Percentiles rank a stretch among this genome's conserved stretches.
Evolutionary conservation across 305 asterid genomes (phyloP).

Genomic region (Petunia hybrid): DNA sequence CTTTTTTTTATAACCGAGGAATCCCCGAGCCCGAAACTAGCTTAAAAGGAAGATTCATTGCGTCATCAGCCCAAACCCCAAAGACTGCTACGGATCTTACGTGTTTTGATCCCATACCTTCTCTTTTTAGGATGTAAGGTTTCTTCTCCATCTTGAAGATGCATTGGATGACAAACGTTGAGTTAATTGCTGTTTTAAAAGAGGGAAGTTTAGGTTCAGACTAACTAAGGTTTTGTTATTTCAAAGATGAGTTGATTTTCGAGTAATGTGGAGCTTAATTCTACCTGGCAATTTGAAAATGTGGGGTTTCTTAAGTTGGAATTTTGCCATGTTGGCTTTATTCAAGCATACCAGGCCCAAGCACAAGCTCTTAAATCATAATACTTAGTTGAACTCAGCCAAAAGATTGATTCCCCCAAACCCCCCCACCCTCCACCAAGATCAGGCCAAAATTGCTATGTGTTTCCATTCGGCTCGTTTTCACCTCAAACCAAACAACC

Average conservation of each 20-base stretch:
- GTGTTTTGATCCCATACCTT: background rate
- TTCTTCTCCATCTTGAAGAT: constrained; percentile 1
- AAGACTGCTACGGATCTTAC: background rate
- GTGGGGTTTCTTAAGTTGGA: constrained; percentile 9
- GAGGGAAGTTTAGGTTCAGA: background rate
- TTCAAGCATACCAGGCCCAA: constrained; percentile 4
- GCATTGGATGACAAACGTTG: background rate
- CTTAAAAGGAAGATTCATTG: background rate
- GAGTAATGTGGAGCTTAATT: background rate
- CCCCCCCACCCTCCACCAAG: background rate
- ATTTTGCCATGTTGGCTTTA: background rate
- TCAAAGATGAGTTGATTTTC: background rate
- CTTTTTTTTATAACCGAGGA: background rate
- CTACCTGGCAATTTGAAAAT: background rate
- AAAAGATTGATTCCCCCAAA: background rate
- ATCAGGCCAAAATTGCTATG: background rate
- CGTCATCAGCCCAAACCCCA: background rate
- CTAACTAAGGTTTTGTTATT: background rate
- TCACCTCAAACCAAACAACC: constrained; percentile 18
- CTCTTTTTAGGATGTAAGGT: constrained; percentile 18
- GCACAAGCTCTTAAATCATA: constrained; percentile 14
- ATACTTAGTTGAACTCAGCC: background rate
- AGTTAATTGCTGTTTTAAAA: background rate
- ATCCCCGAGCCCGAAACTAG: background rate
- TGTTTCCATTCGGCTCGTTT: background rate